phyloP scores from a whole-genome alignment of 2,329 filamentous ascomycete genomes.

The Penicillium polonicum region DNA sequence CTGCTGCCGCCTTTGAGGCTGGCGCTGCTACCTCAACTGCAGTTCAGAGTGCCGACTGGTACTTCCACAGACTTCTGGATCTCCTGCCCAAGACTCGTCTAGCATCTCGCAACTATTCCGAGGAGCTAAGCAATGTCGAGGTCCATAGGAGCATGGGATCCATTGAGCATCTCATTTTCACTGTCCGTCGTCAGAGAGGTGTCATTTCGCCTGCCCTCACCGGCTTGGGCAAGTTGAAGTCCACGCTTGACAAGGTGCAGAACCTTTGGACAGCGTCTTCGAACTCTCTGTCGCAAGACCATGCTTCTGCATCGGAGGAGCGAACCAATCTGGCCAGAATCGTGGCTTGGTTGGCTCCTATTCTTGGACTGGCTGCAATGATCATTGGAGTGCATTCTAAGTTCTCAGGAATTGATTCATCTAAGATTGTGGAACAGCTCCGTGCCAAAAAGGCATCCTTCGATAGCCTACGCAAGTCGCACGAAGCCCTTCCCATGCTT shows the following conservation, averaged over 20 bases:
- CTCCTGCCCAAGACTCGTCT: constrained; percentile 67
- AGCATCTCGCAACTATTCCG: constrained; percentile 70
- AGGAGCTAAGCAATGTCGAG: constrained; percentile 80
- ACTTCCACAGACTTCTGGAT: constrained; percentile 77
- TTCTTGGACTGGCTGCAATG: constrained; percentile 62
- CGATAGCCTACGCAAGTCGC: constrained; percentile 44
- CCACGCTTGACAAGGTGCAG: constrained; percentile 32
- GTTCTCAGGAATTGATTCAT: constrained; percentile 57
- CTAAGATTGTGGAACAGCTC: constrained; percentile 48
- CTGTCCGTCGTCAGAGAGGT: constrained; percentile 42
- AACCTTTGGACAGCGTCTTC: constrained; percentile 34
- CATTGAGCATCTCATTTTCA: constrained; percentile 77
- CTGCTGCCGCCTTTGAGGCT: constrained; percentile 44
- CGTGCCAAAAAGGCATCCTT: constrained; percentile 53
- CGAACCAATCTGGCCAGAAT: constrained; percentile 28
- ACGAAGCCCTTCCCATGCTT: constrained; percentile 49
- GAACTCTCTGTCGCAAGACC: constrained; percentile 25
- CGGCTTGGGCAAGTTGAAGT: constrained; percentile 32
- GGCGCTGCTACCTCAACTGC: constrained; percentile 18
- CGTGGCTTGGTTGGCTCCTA: constrained; percentile 64
- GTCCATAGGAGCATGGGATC: constrained; percentile 76
- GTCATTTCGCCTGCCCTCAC: constrained; percentile 34
- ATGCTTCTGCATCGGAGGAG: constrained; percentile 17
- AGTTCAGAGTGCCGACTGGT: constrained; percentile 59
- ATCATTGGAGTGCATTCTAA: constrained; percentile 67